phyloP scores from a whole-genome alignment of 441 rosid genomes.

The Bocquillonia castaneifolia region DNA sequence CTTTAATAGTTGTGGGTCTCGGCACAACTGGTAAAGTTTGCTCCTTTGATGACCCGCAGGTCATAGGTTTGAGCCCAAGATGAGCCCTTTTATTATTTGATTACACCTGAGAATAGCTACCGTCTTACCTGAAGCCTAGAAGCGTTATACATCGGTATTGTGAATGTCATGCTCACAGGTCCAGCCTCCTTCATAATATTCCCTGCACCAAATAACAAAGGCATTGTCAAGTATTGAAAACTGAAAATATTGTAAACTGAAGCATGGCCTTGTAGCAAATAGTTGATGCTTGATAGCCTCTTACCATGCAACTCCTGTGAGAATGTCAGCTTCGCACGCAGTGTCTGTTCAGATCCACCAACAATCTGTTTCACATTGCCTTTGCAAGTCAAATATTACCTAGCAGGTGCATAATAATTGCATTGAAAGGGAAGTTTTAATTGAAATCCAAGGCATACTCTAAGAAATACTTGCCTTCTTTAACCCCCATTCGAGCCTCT shows the following conservation, averaged over 20 bases:
- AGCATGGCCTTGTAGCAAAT: not conserved
- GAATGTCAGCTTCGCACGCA: slow-evolving; percentile 92
- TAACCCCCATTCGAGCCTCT: slow-evolving; percentile 84
- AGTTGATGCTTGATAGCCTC: slow-evolving; percentile 2
- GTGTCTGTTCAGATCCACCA: slow-evolving; percentile 89
- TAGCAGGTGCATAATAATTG: slow-evolving; percentile 14
- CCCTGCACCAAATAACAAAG: slow-evolving; percentile 43
- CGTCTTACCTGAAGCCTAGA: slow-evolving; percentile 82
- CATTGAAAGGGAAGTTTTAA: not conserved
- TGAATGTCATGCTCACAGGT: slow-evolving; percentile 95
- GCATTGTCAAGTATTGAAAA: not conserved
- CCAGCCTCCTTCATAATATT: slow-evolving; percentile 92
- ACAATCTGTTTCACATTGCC: slow-evolving; percentile 50
- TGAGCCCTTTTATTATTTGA: not conserved
- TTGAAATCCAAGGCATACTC: not conserved
- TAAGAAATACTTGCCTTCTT: slow-evolving; percentile 59
- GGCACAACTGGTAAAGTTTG: no score
- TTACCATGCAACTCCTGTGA: slow-evolving; percentile 83
- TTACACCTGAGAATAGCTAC: not conserved
- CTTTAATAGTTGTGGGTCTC: no score
- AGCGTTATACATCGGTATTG: slow-evolving; percentile 91
- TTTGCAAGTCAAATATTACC: slow-evolving; percentile 16
- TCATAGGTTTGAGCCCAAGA: not conserved
- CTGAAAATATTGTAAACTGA: not conserved
- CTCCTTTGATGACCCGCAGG: not conserved